Evolutionary conservation across 208 protist genomes (phyloP).

Genomic region (Trypanosoma cruzi): DNA sequence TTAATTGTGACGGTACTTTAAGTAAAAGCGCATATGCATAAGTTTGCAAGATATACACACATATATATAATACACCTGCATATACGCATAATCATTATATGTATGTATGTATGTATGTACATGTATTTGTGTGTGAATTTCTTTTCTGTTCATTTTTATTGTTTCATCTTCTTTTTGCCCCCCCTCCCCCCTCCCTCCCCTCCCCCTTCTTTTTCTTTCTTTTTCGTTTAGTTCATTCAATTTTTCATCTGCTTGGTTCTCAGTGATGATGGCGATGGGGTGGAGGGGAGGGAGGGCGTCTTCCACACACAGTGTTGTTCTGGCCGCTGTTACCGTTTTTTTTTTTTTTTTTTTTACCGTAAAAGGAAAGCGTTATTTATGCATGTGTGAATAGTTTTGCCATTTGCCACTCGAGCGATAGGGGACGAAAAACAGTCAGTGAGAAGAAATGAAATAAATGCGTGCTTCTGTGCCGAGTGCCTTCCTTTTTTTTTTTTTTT

Average conservation of each 20-base stretch:
- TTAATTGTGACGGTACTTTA: too few species aligned
- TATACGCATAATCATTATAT: not conserved
- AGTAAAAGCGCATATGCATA: not conserved
- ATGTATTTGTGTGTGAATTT: not conserved
- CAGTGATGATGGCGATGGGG: not conserved
- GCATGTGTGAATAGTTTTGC: not conserved
- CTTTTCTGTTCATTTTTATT: not conserved
- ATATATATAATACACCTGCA: not conserved
- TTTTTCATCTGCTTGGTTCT: not conserved
- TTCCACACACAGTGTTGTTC: not conserved
- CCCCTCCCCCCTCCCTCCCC: not conserved
- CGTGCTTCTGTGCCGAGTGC: not conserved
- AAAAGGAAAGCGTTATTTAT: not conserved
- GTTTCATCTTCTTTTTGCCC: not conserved
- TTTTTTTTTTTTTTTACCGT: not conserved
- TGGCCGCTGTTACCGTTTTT: not conserved
- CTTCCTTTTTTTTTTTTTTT: constrained; percentile 12
- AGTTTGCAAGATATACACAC: too few species aligned
- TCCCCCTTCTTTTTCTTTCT: not conserved
- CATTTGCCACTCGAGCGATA: not conserved
- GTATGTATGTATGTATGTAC: not conserved
- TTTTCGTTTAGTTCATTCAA: not conserved
- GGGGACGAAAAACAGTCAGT: not conserved
- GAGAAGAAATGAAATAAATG: not conserved
- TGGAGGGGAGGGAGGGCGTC: too few species aligned